Conservation (phyloP, 306 rosid genomes). For the Cyamopsis tetragonoloba region DNA sequence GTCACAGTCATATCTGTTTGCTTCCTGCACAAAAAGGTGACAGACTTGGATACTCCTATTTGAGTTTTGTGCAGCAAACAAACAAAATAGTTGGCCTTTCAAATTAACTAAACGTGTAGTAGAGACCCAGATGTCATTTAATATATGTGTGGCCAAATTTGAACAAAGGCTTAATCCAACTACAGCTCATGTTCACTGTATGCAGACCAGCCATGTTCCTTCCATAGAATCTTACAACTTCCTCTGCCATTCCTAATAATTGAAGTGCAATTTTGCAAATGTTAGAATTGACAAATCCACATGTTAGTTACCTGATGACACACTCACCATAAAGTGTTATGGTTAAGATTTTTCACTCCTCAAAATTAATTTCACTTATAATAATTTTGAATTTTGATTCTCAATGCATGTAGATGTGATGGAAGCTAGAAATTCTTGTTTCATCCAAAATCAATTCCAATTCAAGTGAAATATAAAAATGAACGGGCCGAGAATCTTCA, state of each 20-base stretch:
- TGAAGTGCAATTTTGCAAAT: constrained; percentile 7
- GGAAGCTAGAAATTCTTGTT: too few species aligned
- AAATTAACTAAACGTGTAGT: not conserved
- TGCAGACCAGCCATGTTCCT: constrained; percentile 17
- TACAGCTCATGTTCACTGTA: constrained; percentile 23
- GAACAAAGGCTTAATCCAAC: not conserved
- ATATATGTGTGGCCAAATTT: not conserved
- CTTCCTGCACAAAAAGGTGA: not conserved
- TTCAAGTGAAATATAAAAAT: too few species aligned
- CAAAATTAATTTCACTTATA: too few species aligned
- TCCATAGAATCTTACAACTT: not conserved
- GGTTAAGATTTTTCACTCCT: too few species aligned
- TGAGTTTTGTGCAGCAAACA: not conserved
- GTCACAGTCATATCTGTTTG: not conserved
- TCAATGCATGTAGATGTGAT: too few species aligned
- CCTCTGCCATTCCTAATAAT: constrained; percentile 9
- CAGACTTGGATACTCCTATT: not conserved
- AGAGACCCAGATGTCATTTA: not conserved
- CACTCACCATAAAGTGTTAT: not conserved
- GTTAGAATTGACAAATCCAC: not conserved
- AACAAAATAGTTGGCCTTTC: not conserved
- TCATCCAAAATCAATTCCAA: too few species aligned
- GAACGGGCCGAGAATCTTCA: too few species aligned
- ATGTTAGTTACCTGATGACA: not conserved
- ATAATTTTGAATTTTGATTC: too few species aligned